Conservation (phyloP, 371 early-diverging fungal species). For the Batkoa obscura region DNA sequence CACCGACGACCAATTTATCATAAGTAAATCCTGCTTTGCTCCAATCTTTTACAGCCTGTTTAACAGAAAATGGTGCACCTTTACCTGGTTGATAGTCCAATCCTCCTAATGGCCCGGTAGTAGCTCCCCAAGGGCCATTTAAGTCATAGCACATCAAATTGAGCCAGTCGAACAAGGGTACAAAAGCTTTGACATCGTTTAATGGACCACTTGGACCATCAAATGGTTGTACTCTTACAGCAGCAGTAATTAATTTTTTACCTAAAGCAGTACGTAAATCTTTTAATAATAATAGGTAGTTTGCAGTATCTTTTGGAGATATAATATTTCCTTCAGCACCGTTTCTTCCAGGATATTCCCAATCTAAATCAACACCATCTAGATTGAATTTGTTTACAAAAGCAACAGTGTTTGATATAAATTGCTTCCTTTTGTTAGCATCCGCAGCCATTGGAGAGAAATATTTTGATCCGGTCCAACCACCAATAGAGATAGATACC, state of each 20-base stretch:
- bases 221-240: constrained; percentile 45
- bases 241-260: constrained; percentile 41
- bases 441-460: constrained; percentile 36
- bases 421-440: constrained; percentile 15
- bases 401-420: constrained; percentile 22
- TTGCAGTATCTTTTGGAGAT: constrained; percentile 25
- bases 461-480: constrained; percentile 48
- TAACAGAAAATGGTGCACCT: constrained; percentile 30
- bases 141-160: constrained; percentile 28
- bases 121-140: constrained; percentile 24
- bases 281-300: constrained; percentile 29
- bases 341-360: constrained; percentile 59
- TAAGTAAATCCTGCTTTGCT: constrained; percentile 32
- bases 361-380: constrained; percentile 32
- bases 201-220: constrained; percentile 27
- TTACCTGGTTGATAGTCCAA: background rate
- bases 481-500: constrained; percentile 48
- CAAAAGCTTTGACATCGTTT: constrained; percentile 33
- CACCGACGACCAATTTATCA: constrained; percentile 33
- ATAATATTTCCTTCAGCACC: constrained; percentile 44
- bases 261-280: constrained; percentile 39
- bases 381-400: constrained; percentile 10
- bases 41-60: constrained; percentile 20
- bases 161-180: constrained; percentile 29
- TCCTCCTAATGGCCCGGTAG: constrained; percentile 24